A percentile compares a stretch with the other conserved stretches of the same genome.
Evolutionary conservation across 192 early-diverging fungal genomes (phyloP).

Genomic region (Entomortierella parvispora): DNA sequence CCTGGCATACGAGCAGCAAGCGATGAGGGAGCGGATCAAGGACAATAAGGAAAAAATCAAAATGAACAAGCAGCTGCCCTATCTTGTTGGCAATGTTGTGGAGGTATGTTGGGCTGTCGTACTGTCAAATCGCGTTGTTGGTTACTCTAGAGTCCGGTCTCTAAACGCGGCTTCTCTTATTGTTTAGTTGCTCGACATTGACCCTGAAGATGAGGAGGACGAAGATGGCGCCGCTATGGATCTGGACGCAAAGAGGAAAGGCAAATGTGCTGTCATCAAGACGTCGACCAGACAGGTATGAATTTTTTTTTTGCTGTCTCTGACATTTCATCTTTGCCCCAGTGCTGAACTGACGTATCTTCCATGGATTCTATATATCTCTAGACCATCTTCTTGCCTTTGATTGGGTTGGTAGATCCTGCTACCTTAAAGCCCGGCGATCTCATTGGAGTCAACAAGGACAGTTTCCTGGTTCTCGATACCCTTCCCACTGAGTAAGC

Average conservation of each 20-base stretch:
- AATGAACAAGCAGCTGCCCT: slow-evolving; percentile 97
- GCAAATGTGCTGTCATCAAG: slow-evolving; percentile 97
- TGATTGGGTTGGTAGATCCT: slow-evolving; percentile 95
- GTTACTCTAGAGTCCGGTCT: slow-evolving; percentile 39
- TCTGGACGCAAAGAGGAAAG: slow-evolving; percentile 91
- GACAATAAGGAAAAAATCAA: slow-evolving; percentile 99
- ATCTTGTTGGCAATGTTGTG: slow-evolving; percentile 95
- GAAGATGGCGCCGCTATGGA: slow-evolving; percentile 96
- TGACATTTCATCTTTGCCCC: background rate
- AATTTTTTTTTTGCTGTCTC: background rate
- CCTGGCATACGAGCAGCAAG: slow-evolving; percentile 88
- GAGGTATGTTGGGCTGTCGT: slow-evolving; percentile 73
- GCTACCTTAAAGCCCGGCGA: slow-evolving; percentile 93
- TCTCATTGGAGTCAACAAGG: slow-evolving; percentile 98
- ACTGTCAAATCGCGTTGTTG: background rate
- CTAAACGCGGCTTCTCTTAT: background rate
- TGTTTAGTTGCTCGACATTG: slow-evolving; percentile 86
- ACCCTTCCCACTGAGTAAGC: slow-evolving; percentile 95
- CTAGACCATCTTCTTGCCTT: slow-evolving; percentile 96
- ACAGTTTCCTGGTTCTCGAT: slow-evolving; percentile 95
- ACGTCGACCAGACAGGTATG: slow-evolving; percentile 91
- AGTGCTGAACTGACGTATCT: too few species aligned
- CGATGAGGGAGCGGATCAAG: slow-evolving; percentile 93
- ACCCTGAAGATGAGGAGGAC: slow-evolving; percentile 88
- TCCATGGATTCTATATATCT: too few species aligned